These are phyloP conservation scores for Apiosordaria backusii DNA, from an alignment of 495 filamentous ascomycete genomes.

Conservation along the genomic window DNA sequence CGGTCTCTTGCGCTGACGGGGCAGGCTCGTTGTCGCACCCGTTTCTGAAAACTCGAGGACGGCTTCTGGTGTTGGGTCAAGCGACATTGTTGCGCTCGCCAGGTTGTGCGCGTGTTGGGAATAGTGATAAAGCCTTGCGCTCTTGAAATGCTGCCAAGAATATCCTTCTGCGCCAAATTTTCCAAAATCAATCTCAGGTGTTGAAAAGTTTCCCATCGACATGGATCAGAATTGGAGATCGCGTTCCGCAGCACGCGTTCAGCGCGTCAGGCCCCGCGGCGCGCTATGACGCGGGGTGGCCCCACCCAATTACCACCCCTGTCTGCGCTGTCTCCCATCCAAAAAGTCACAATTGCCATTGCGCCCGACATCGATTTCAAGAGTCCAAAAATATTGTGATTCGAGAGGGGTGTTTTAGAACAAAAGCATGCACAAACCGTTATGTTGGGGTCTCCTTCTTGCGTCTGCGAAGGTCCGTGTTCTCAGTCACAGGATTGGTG, in stretches of 20 bases:
- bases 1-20: constrained; percentile 31
- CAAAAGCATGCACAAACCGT: background rate
- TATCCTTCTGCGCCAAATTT: background rate
- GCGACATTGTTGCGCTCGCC: constrained; percentile 4
- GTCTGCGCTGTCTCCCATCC: background rate
- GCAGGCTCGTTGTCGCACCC: background rate
- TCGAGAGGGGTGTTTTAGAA: background rate
- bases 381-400: background rate
- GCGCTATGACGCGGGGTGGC: constrained; percentile 23
- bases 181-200: no score
- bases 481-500: constrained; percentile 15
- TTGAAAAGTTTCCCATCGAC: background rate
- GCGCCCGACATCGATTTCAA: background rate
- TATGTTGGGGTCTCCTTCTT: constrained; percentile 19
- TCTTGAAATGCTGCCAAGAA: background rate
- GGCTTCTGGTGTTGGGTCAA: background rate
- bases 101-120: background rate
- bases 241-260: constrained; percentile 3
- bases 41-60: background rate
- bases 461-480: constrained; percentile 31
- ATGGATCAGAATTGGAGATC: background rate
- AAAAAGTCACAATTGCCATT: background rate
- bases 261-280: constrained; percentile 7
- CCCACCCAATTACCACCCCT: background rate
- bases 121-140: background rate